phyloP scores from a whole-genome alignment of 2,329 filamentous ascomycete species.

The Akanthomyces uredinophilus region DNA sequence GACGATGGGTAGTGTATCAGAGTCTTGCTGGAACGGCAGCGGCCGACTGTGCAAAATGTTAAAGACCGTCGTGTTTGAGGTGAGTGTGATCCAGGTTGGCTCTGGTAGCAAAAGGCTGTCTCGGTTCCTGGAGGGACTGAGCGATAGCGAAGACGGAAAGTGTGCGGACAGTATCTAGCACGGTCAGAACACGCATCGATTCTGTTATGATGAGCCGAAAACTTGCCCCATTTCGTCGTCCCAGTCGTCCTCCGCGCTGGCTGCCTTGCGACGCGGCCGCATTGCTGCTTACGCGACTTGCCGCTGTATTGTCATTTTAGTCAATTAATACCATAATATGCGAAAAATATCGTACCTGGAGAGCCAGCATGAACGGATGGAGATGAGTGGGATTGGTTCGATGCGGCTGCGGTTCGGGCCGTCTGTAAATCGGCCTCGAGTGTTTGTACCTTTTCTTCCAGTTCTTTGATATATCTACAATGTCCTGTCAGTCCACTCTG shows the following conservation, averaged over 20 bases:
- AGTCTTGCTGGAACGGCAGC: neutral
- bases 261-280: neutral
- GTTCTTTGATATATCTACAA: slow-evolving; percentile 3
- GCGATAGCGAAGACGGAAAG: neutral
- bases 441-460: neutral
- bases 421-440: neutral
- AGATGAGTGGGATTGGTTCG: neutral
- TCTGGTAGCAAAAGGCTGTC: neutral
- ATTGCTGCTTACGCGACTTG: slow-evolving; percentile 1
- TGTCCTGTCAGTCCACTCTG: neutral
- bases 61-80: neutral
- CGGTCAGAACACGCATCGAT: neutral
- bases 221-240: neutral
- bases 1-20: neutral
- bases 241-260: neutral
- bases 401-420: neutral
- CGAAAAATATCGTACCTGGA: neutral
- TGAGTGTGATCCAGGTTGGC: neutral
- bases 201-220: neutral
- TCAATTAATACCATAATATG: neutral
- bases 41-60: neutral
- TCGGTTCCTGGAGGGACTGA: neutral
- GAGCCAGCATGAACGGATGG: neutral
- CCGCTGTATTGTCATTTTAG: neutral
- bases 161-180: neutral